Base-by-base conservation (phyloP, 2,329 filamentous ascomycete species). In the Alternaria atra region DNA sequence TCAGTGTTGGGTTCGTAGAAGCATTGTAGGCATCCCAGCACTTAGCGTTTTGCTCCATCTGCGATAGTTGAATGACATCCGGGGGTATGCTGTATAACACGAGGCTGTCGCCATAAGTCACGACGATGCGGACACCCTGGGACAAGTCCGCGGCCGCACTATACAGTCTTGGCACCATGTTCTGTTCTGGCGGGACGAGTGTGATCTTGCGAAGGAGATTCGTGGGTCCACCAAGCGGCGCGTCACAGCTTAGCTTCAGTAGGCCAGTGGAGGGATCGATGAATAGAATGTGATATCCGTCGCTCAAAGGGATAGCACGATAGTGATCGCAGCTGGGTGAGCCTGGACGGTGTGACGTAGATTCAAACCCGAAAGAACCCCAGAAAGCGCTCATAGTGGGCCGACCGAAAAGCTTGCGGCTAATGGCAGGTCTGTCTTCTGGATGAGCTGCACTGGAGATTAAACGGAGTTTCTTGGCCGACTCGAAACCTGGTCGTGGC, bases 261-360 rank as follows among this genome's bases (percentile, higher is more conserved):
- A 82, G 75, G 9, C 83, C 84, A 1, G 82, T 85, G 10, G 76
- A 75, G 5, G 88, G 87, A 69, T 91, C 88, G 6, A 86, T 87
- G 72, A 90, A 91, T 5, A 91, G 76, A 35, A 91, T 81, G 66
- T 91, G 87, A 57, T 85, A 80, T 2, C 89, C 88, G 72, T 91
- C 89, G 62, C 86, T 89, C 39, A 91, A 73, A 4, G 89, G 89
- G 12, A 90, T 77, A 2, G 88, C 88, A 46, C 84, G 84, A 68
- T 88, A 90, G 67, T 90, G 87, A 68, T 90, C 87, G 34, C 83
- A 83, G 27, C 32, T 60, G 0, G 58, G 59, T 17, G 55, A 52
- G 2, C 37, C 58, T 13, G 61, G 42, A 3, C 50, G 60, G 10
- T 54, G 55, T 9, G 61, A 56, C 23, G 46, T 53, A 17, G 43